A percentile compares a stretch with the other conserved stretches of the same genome.
Evolutionary conservation across 331 rosid genomes (phyloP).

Genomic region (Quercus phellos): DNA sequence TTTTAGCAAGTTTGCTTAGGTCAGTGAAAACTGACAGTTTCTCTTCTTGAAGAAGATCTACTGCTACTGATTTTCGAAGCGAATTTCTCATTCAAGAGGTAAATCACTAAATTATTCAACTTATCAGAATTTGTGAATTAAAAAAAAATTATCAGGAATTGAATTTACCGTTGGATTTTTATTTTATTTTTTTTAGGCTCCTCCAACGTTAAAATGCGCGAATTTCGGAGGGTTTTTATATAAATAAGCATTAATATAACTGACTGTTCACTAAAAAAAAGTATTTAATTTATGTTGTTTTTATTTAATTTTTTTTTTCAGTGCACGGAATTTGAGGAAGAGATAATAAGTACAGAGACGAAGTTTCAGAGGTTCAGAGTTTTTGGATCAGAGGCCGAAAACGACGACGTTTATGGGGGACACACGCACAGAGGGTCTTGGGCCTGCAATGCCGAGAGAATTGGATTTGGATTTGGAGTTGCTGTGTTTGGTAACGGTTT

Average conservation of each 20-base stretch:
- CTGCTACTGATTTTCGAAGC: background rate
- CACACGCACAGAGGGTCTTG: too few species aligned
- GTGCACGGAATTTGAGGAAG: conserved; percentile 17
- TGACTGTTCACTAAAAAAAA: background rate
- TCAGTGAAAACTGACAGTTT: background rate
- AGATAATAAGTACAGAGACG: conserved; percentile 14
- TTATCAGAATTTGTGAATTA: background rate
- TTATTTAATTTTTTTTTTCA: background rate
- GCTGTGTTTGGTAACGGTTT: conserved; percentile 25
- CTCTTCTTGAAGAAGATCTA: background rate
- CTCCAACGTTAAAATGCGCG: conserved; percentile 16
- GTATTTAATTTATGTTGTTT: background rate
- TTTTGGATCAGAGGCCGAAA: background rate
- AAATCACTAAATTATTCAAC: background rate
- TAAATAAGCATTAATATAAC: background rate
- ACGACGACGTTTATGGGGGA: conserved; percentile 9
- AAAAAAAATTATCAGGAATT: too few species aligned
- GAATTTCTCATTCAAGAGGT: background rate
- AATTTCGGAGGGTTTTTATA: background rate
- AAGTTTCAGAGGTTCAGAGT: conserved; percentile 21
- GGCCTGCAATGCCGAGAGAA: conserved; percentile 12
- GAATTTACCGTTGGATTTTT: conserved; percentile 15
- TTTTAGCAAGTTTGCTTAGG: background rate
- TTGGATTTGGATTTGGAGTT: background rate
- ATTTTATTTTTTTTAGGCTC: background rate